phyloP scores from a whole-genome alignment of 202 grass and related monocot genomes.

The Zoysia matrella region DNA sequence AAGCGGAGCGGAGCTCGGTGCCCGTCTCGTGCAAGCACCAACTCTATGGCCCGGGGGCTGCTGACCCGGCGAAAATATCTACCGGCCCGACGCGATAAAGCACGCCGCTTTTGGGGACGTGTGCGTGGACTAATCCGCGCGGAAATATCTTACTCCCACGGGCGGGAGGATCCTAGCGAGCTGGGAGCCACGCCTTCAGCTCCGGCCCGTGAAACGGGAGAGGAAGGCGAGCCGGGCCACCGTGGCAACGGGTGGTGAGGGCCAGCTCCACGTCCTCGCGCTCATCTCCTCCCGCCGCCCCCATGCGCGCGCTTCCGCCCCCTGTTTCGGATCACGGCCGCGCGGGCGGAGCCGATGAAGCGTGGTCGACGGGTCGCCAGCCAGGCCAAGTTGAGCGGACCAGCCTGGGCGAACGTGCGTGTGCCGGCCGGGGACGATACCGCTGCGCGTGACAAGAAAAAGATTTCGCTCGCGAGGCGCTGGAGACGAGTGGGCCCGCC shows the following conservation, averaged over 20 bases:
- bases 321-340: conserved; percentile 7
- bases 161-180: not conserved
- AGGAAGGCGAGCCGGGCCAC: too few species aligned
- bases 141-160: conserved; percentile 35
- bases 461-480: too few species aligned
- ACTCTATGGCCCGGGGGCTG: too few species aligned
- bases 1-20: too few species aligned
- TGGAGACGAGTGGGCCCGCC: too few species aligned
- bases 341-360: not conserved
- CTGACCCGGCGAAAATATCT: conserved; percentile 42
- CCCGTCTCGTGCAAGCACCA: too few species aligned
- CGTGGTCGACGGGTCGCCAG: not conserved
- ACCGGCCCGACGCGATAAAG: not conserved
- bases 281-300: not conserved
- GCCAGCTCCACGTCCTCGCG: conserved; percentile 5
- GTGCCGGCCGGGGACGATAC: too few species aligned
- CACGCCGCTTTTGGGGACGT: conserved; percentile 29
- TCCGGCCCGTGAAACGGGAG: too few species aligned
- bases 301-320: not conserved
- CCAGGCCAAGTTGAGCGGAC: not conserved
- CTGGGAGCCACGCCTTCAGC: not conserved
- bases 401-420: not conserved
- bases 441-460: too few species aligned
- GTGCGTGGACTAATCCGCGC: not conserved
- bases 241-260: not conserved